Conservation (phyloP, 345 rosid genomes). For the Bruguiera parviflora region DNA sequence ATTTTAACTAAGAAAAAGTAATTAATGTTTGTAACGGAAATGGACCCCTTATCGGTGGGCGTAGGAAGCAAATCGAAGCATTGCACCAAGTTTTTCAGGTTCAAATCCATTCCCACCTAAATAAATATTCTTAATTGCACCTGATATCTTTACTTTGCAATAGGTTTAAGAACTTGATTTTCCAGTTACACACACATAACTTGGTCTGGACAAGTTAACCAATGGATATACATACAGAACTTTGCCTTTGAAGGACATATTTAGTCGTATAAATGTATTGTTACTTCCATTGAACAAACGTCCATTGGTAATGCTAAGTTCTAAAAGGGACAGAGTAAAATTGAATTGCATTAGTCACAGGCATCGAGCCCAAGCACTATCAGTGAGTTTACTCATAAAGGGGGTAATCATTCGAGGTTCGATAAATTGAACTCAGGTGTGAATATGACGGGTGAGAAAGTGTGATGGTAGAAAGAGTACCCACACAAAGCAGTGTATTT, state of each 20-base stretch:
- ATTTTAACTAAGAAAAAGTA: conserved; percentile 40
- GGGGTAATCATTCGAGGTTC: conserved; percentile 9
- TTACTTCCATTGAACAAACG: neutral
- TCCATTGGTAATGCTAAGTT: neutral
- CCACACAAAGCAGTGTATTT: neutral
- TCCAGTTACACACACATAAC: conserved; percentile 5
- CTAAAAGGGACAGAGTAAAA: neutral
- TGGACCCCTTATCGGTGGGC: conserved; percentile 82
- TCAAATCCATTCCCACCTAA: conserved; percentile 62
- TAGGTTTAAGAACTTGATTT: conserved; percentile 23
- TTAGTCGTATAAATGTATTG: neutral
- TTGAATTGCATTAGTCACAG: neutral
- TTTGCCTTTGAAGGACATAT: conserved; percentile 18
- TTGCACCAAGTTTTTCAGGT: conserved; percentile 99
- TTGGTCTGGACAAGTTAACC: conserved; percentile 30
- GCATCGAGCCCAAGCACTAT: neutral
- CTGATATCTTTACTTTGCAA: conserved; percentile 11
- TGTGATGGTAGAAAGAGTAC: too few relatives aligned
- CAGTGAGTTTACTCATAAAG: conserved; percentile 4
- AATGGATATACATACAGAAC: conserved; percentile 30
- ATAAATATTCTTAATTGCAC: conserved; percentile 32
- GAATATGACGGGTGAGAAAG: too few relatives aligned
- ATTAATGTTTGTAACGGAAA: conserved; percentile 86
- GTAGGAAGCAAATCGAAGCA: conserved; percentile 99
- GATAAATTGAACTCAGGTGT: conserved; percentile 2